Evolutionary conservation across 176 grass and related monocot species (phyloP).

Genomic region (Ampelocalamus luodianensis): DNA sequence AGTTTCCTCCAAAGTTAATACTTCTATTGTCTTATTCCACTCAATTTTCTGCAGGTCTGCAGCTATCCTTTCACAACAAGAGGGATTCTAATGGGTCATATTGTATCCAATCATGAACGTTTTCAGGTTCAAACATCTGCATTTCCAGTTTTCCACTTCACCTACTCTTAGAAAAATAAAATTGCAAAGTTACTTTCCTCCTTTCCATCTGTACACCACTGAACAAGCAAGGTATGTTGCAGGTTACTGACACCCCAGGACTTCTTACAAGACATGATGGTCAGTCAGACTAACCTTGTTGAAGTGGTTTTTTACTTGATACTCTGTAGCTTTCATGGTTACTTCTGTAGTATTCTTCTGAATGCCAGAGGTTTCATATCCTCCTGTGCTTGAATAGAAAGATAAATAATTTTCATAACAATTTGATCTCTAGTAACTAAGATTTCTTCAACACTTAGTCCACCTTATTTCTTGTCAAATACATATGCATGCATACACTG

Average conservation of each 20-base stretch:
- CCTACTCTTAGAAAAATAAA: not conserved
- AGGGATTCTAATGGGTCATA: constrained; percentile 97
- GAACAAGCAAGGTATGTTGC: constrained; percentile 42
- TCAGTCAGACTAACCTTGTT: constrained; percentile 39
- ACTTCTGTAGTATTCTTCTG: not conserved
- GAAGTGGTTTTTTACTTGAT: not conserved
- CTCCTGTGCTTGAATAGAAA: not conserved
- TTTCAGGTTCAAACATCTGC: constrained; percentile 71
- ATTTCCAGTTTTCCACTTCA: constrained; percentile 9
- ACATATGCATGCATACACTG: not conserved
- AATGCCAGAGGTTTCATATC: not conserved
- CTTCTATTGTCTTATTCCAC: not conserved
- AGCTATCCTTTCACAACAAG: constrained; percentile 99
- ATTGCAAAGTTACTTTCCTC: not conserved
- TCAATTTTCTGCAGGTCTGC: constrained; percentile 69
- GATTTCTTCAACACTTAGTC: not conserved
- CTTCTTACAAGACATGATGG: constrained; percentile 89
- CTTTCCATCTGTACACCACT: not conserved
- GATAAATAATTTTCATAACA: not conserved
- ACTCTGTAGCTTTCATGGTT: not conserved
- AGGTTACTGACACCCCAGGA: constrained; percentile 98
- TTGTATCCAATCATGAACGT: constrained; percentile 82
- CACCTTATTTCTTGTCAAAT: not conserved
- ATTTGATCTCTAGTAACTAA: not conserved
- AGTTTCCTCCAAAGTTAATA: not conserved